Percentiles rank a stretch among this genome's conserved stretches.
Conservation (phyloP, 371 early-diverging fungal genomes). For the Parasitella parasitica region DNA sequence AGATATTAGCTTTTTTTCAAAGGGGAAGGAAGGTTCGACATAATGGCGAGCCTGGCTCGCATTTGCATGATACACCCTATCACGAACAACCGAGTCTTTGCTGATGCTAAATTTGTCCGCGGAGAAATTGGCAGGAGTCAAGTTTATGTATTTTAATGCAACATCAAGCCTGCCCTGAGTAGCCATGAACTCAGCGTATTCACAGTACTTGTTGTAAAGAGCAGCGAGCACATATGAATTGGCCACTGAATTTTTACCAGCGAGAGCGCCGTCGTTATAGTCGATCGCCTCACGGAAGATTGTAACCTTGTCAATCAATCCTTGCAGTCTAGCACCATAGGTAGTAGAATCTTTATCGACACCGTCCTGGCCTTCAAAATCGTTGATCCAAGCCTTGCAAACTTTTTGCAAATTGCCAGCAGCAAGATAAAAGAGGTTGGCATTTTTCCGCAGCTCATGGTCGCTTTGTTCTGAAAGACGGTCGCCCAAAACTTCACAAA, state of each 20-base stretch:
- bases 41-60: slow-evolving; percentile 35
- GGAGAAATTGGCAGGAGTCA: slow-evolving; percentile 62
- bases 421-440: slow-evolving; percentile 84
- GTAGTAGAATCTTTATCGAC: slow-evolving; percentile 26
- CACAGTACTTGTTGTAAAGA: slow-evolving; percentile 80
- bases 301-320: slow-evolving; percentile 85
- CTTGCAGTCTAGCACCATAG: slow-evolving; percentile 54
- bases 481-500: slow-evolving; percentile 72
- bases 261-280: slow-evolving; percentile 47
- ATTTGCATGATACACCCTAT: slow-evolving; percentile 70
- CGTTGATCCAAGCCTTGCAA: slow-evolving; percentile 75
- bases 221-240: slow-evolving; percentile 54
- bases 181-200: slow-evolving; percentile 80
- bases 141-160: slow-evolving; percentile 73
- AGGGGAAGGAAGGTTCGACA: slow-evolving; percentile 67
- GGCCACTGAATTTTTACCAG: slow-evolving; percentile 44
- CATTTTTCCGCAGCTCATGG: slow-evolving; percentile 36
- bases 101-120: slow-evolving; percentile 65
- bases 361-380: slow-evolving; percentile 34
- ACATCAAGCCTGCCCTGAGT: slow-evolving; percentile 72
- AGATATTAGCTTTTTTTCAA: slow-evolving; percentile 36
- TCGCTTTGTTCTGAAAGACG: slow-evolving; percentile 56
- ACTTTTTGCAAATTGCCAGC: slow-evolving; percentile 86
- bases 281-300: slow-evolving; percentile 88
- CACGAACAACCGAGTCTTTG: slow-evolving; percentile 60